Evolutionary conservation across 345 rosid genomes (phyloP), one percentile per base, ranked within the genome.

Genomic region (Salix purpurea): DNA sequence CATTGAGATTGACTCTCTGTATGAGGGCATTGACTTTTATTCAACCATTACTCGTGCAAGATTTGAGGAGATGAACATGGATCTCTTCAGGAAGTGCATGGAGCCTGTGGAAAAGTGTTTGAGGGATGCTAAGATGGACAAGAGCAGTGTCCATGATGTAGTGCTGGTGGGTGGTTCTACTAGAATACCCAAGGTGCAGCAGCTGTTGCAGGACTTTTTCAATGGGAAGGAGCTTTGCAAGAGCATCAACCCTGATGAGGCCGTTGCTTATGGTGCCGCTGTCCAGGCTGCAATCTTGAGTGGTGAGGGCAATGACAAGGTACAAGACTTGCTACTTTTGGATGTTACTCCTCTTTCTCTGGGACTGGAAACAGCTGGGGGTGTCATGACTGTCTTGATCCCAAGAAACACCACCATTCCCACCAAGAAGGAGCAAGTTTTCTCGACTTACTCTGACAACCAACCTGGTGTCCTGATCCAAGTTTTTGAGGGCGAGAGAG

Each of bases 61-160:
- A 54, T 76, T 80, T 14, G 76, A 80, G 76, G 79, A 80, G 69
- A 36, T 80, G 2, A 76, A 76, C 69, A 76, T 80, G 83, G 79
- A 80, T 32, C 68, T 80, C 0, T 80, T 80, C 44, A 80, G 79
- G 46, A 80, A 80, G 23, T 80, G 76, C 21, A 80, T 80, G 83
- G 76, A 80, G 34, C 70, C 83, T 4, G 79, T 75, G 4, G 76
- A 76, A 65, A 75, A 75, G 54, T 80, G 83, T 56, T 71, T 75
- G 73, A 80, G 76, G 69, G 83, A 80, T 66, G 79, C 83, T 1
- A 76, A 66, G 76, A 76, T 80, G 76, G 83, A 80, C 32, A 76
- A 80, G 71, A 74, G 72, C 67, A 64, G 18, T 15, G 75, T 74
- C 6, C 42, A 79, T 69, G 78, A 79, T 16, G 72, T 74, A 46